A percentile compares a stretch with the other conserved stretches of the same genome.
Evolutionary conservation across 495 filamentous ascomycete genomes (phyloP).

Genomic region (Penicillium egyptiacum): DNA sequence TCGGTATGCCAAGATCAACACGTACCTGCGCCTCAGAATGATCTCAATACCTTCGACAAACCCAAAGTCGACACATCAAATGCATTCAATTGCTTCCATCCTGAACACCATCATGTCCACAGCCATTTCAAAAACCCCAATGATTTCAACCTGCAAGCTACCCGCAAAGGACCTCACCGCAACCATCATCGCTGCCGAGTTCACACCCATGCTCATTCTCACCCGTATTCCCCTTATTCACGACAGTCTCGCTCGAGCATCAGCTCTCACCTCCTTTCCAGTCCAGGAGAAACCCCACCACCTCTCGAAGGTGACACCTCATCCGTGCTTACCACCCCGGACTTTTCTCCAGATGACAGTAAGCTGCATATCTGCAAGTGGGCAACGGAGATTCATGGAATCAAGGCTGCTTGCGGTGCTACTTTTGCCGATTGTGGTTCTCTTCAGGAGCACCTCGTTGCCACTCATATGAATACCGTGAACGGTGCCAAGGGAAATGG

Average conservation of each 20-base stretch:
- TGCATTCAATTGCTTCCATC: slow-evolving; percentile 34
- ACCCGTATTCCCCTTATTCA: slow-evolving; percentile 44
- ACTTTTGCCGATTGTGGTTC: slow-evolving; percentile 37
- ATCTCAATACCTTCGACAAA: slow-evolving; percentile 14
- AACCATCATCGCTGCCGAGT: slow-evolving; percentile 40
- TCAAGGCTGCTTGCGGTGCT: slow-evolving; percentile 36
- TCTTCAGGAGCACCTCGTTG: slow-evolving; percentile 46
- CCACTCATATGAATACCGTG: slow-evolving; percentile 42
- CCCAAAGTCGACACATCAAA: slow-evolving; percentile 19
- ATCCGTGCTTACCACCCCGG: slow-evolving; percentile 44
- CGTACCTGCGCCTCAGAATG: slow-evolving; percentile 23
- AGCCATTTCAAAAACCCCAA: slow-evolving; percentile 33
- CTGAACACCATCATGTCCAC: slow-evolving; percentile 27
- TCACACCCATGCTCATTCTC: slow-evolving; percentile 38
- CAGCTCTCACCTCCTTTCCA: slow-evolving; percentile 44
- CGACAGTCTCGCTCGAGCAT: slow-evolving; percentile 45
- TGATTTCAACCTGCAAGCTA: slow-evolving; percentile 25
- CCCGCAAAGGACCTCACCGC: slow-evolving; percentile 37
- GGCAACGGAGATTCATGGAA: slow-evolving; percentile 30
- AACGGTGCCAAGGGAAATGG: slow-evolving; percentile 46
- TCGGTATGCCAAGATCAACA: slow-evolving; percentile 34
- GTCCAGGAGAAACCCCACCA: slow-evolving; percentile 45
- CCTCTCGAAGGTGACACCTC: slow-evolving; percentile 42
- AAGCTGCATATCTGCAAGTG: slow-evolving; percentile 44
- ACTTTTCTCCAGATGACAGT: slow-evolving; percentile 35